These are phyloP conservation scores for Torrubiella hemipterigena DNA, from an alignment of 2,329 filamentous ascomycete species.

Conservation along the genomic window DNA sequence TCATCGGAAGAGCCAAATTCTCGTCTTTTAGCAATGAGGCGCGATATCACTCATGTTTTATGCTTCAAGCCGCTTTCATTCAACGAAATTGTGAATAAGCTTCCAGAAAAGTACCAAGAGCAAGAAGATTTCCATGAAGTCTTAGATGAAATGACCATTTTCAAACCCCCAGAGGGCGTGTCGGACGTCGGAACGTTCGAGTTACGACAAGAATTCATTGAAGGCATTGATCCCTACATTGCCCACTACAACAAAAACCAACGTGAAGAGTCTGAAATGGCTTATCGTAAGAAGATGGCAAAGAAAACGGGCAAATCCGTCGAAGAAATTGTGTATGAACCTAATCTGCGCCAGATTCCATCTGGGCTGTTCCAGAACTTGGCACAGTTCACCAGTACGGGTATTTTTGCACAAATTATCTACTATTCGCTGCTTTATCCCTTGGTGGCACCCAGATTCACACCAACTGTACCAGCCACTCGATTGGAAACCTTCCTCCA, in stretches of 20 bases:
- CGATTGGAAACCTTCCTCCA: constrained; percentile 86
- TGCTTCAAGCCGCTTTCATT: constrained; percentile 96
- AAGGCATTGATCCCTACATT: constrained; percentile 88
- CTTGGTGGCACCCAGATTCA: constrained; percentile 53
- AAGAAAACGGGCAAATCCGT: constrained; percentile 72
- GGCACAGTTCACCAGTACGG: constrained; percentile 67
- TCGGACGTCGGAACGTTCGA: constrained; percentile 92
- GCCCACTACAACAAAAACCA: constrained; percentile 96
- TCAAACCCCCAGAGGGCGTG: constrained; percentile 80
- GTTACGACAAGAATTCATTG: constrained; percentile 72
- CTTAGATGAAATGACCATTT: constrained; percentile 77
- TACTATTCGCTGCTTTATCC: constrained; percentile 82
- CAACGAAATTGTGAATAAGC: constrained; percentile 74
- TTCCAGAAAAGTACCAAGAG: constrained; percentile 83
- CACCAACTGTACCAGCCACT: constrained; percentile 65
- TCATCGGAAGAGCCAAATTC: constrained; percentile 52
- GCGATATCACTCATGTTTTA: constrained; percentile 84
- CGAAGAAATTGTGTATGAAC: constrained; percentile 85
- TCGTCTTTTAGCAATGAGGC: constrained; percentile 61
- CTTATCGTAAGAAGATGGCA: constrained; percentile 77
- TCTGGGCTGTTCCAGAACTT: constrained; percentile 69
- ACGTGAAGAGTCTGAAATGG: constrained; percentile 83
- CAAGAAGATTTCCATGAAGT: constrained; percentile 78
- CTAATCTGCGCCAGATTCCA: constrained; percentile 63
- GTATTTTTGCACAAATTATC: constrained; percentile 80